Conservation (phyloP, 345 rosid genomes). For the Clarkia xantiana region DNA sequence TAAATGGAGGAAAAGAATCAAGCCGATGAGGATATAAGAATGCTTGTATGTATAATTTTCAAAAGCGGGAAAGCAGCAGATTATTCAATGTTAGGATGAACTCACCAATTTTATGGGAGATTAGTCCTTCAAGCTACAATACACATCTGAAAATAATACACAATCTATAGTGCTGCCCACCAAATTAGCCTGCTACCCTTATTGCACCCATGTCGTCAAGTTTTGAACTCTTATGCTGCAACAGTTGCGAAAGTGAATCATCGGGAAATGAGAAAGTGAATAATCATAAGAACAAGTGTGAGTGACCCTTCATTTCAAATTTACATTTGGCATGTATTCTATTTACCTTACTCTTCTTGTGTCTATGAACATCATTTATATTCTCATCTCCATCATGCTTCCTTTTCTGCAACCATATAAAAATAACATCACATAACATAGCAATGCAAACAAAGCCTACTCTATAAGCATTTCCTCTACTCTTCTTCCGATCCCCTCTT, state of each 20-base stretch:
- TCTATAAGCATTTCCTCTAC: too few species aligned
- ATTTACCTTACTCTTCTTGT: slow-evolving; percentile 82
- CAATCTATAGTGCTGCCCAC: neutral
- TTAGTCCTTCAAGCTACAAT: neutral
- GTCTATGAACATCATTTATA: slow-evolving; percentile 63
- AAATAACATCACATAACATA: neutral
- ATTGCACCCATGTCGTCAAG: slow-evolving; percentile 1
- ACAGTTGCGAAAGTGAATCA: neutral
- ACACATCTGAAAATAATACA: slow-evolving; percentile 1
- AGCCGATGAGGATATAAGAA: too few species aligned
- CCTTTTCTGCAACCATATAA: slow-evolving; percentile 55
- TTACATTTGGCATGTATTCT: slow-evolving; percentile 7
- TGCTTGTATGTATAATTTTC: too few species aligned
- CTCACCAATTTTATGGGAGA: neutral
- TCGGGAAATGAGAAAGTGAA: neutral
- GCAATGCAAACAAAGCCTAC: too few species aligned
- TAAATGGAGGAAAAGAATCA: neutral
- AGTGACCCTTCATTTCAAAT: neutral
- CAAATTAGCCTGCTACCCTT: slow-evolving; percentile 6
- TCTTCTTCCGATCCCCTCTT: too few species aligned
- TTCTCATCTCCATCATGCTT: slow-evolving; percentile 93
- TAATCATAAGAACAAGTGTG: neutral
- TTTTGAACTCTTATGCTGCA: slow-evolving; percentile 8
- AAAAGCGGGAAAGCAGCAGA: too few species aligned
- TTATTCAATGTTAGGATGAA: neutral